Conservation (phyloP, 306 rosid genomes). For the Lathyrus tuberosus region DNA sequence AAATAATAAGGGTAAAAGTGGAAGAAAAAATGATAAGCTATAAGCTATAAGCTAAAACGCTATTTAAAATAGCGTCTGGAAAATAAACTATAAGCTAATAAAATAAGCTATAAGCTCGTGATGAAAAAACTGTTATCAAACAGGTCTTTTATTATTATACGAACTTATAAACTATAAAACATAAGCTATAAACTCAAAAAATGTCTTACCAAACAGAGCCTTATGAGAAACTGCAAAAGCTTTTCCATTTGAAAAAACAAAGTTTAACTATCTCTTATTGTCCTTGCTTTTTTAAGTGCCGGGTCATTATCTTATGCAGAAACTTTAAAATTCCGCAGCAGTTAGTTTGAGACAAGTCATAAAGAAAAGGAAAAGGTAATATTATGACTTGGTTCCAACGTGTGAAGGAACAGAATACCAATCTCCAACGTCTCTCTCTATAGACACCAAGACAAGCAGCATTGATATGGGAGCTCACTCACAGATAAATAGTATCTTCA, state of each 20-base stretch:
- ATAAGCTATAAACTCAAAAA: too few relatives aligned
- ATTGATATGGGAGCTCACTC: constrained; percentile 34
- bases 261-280: neutral
- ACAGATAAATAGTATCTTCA: constrained; percentile 15
- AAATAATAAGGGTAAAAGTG: too few relatives aligned
- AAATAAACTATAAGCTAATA: too few relatives aligned
- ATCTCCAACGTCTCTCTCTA: constrained; percentile 59
- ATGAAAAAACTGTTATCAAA: too few relatives aligned
- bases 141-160: too few relatives aligned
- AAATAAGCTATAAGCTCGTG: too few relatives aligned
- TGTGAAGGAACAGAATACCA: constrained; percentile 32
- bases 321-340: neutral
- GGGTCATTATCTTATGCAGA: constrained; percentile 33
- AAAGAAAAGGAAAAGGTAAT: constrained; percentile 6
- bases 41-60: too few relatives aligned
- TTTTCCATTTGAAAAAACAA: neutral
- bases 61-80: too few relatives aligned
- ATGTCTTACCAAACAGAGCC: too few relatives aligned
- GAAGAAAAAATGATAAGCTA: too few relatives aligned
- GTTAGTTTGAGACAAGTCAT: constrained; percentile 8
- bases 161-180: too few relatives aligned
- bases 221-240: neutral
- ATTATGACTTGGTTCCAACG: constrained; percentile 34
- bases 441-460: constrained; percentile 34
- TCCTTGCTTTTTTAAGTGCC: neutral